A percentile compares a stretch with the other conserved stretches of the same genome.
Conservation (phyloP, 2,329 filamentous ascomycete species). For the Chaetothyriales sp. region DNA sequence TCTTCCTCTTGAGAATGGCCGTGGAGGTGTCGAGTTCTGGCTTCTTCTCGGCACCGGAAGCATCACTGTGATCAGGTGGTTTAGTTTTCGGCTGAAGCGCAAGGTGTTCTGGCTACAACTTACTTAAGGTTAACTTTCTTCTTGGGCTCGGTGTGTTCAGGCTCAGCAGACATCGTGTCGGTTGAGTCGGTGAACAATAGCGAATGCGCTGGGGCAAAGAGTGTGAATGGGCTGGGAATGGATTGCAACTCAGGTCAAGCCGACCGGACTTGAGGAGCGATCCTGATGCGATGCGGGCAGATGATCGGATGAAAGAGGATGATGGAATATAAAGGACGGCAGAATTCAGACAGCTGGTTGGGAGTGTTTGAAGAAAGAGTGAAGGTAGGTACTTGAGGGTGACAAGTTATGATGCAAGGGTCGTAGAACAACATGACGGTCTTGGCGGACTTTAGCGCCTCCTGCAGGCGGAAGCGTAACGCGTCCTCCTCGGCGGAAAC, state of each 20-base stretch:
- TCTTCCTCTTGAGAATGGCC: conserved; percentile 99
- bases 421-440: not conserved
- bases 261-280: not conserved
- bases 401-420: not conserved
- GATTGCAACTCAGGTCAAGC: not conserved
- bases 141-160: conserved; percentile 49
- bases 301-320: not conserved
- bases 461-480: not conserved
- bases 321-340: not conserved
- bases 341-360: not conserved
- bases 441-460: not conserved
- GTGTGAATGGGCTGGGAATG: not conserved
- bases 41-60: conserved; percentile 76
- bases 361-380: not conserved
- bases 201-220: not conserved
- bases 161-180: conserved; percentile 55
- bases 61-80: conserved; percentile 44
- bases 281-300: not conserved
- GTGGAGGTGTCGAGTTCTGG: conserved; percentile 85
- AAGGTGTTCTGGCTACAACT: conserved; percentile 24
- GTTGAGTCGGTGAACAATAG: not conserved
- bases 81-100: conserved; percentile 10
- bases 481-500: not conserved
- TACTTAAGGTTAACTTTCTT: conserved; percentile 74
- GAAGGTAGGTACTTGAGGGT: not conserved